phyloP scores from a whole-genome alignment of 352 stramenopile species.

The Phytophthora chlamydospora region DNA sequence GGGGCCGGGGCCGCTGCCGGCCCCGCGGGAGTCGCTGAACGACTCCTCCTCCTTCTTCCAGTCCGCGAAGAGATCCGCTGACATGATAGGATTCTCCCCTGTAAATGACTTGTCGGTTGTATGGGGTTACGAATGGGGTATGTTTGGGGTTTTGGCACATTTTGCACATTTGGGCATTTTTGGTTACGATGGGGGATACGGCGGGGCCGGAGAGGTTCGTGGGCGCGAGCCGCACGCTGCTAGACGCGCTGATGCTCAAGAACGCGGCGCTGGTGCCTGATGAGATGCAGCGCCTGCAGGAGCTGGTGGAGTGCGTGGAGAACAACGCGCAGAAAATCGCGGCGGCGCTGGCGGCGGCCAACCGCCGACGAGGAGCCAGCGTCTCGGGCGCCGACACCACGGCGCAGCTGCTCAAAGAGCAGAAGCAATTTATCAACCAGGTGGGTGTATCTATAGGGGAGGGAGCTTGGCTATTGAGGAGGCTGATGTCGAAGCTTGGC shows the following conservation, averaged over 20 bases:
- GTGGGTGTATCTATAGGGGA: conserved; percentile 10
- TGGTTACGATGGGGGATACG: conserved; percentile 5
- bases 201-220: conserved; percentile 29
- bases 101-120: conserved; percentile 15
- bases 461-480: not conserved
- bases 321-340: conserved; percentile 79
- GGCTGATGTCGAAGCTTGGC: conserved; percentile 1
- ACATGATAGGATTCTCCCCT: conserved; percentile 57
- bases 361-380: conserved; percentile 31
- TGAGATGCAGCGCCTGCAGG: conserved; percentile 63
- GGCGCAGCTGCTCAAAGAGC: conserved; percentile 63
- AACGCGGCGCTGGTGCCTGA: conserved; percentile 47
- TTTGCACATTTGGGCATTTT: not conserved
- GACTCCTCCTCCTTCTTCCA: conserved; percentile 85
- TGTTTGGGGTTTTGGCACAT: conserved; percentile 2
- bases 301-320: conserved; percentile 70
- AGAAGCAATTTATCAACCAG: conserved; percentile 53
- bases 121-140: conserved; percentile 5
- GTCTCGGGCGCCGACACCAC: conserved; percentile 39
- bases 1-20: conserved; percentile 21
- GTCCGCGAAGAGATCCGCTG: conserved; percentile 88
- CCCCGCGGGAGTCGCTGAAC: conserved; percentile 31
- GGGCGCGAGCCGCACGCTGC: conserved; percentile 36
- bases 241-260: conserved; percentile 49
- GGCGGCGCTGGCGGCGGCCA: conserved; percentile 48